Evolutionary conservation across 495 filamentous ascomycete species (phyloP).

Genomic region (Penicillium riverlandense): DNA sequence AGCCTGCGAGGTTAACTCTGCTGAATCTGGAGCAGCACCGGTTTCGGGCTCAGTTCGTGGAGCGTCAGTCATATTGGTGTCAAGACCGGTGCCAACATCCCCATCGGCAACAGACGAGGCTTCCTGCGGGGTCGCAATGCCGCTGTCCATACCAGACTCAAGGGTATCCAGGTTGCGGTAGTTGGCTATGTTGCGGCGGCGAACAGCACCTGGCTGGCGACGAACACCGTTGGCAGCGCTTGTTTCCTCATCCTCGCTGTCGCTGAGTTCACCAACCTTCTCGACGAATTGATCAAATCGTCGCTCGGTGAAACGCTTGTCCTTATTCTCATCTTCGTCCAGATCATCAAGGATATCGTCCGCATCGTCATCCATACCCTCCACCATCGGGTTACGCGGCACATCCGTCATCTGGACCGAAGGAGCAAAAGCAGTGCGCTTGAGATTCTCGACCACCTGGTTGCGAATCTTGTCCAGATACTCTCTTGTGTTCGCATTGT

Average conservation of each 20-base stretch:
- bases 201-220: slow-evolving; percentile 51
- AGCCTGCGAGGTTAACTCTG: slow-evolving; percentile 17
- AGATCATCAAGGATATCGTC: slow-evolving; percentile 84
- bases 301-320: slow-evolving; percentile 74
- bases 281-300: slow-evolving; percentile 73
- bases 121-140: slow-evolving; percentile 46
- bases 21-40: slow-evolving; percentile 14
- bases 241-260: slow-evolving; percentile 86
- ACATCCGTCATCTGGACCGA: slow-evolving; percentile 94
- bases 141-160: slow-evolving; percentile 61
- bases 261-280: slow-evolving; percentile 67
- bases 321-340: slow-evolving; percentile 86
- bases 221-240: slow-evolving; percentile 63
- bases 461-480: slow-evolving; percentile 95
- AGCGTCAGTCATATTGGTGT: slow-evolving; percentile 44
- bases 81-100: slow-evolving; percentile 39
- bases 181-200: slow-evolving; percentile 62
- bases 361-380: slow-evolving; percentile 71
- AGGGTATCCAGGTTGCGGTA: slow-evolving; percentile 57
- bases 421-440: slow-evolving; percentile 78
- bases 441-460: slow-evolving; percentile 87
- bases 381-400: slow-evolving; percentile 62
- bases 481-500: slow-evolving; percentile 91
- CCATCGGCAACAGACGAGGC: slow-evolving; percentile 44
- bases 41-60: slow-evolving; percentile 31